Conservation (phyloP, 2,329 filamentous ascomycete species). For the Paecilomyces sp. region DNA sequence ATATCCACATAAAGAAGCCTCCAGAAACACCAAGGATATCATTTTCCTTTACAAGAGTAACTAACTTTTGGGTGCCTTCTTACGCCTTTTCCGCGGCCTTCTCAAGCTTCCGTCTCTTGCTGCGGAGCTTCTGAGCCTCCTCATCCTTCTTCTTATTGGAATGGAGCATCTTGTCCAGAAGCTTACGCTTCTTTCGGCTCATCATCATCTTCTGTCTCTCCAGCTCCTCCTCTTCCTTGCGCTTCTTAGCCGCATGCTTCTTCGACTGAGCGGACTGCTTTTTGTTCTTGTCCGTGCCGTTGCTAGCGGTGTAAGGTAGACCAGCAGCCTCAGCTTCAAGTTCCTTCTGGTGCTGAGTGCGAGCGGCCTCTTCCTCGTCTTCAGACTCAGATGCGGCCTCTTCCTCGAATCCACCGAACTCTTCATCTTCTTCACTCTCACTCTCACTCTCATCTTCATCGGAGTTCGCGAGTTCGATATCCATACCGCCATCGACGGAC, state of each 20-base stretch:
- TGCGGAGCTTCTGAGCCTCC: constrained; percentile 77
- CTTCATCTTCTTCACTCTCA: constrained; percentile 31
- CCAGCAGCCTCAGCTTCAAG: constrained; percentile 87
- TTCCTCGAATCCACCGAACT: constrained; percentile 47
- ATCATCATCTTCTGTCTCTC: constrained; percentile 97
- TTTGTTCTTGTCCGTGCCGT: constrained; percentile 50
- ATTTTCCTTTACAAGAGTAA: constrained; percentile 16
- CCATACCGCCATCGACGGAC: constrained; percentile 42
- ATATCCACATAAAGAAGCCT: background rate
- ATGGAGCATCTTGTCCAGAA: constrained; percentile 96
- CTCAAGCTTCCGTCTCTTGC: constrained; percentile 87
- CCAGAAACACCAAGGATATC: constrained; percentile 1
- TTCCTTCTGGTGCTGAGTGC: constrained; percentile 73
- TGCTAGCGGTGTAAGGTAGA: constrained; percentile 35
- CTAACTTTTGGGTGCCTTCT: constrained; percentile 18
- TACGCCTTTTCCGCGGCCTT: constrained; percentile 33
- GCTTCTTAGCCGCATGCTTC: constrained; percentile 60
- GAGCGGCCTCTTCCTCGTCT: constrained; percentile 56
- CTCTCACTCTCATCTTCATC: constrained; percentile 43
- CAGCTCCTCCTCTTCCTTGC: constrained; percentile 72
- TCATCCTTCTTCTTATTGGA: constrained; percentile 89
- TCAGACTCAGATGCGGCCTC: constrained; percentile 42
- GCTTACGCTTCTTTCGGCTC: constrained; percentile 93
- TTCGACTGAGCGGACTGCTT: constrained; percentile 63
- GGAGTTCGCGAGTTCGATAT: constrained; percentile 40